Evolutionary conservation across 2,329 filamentous ascomycete species (phyloP).

Genomic region (Alternaria arbusti): DNA sequence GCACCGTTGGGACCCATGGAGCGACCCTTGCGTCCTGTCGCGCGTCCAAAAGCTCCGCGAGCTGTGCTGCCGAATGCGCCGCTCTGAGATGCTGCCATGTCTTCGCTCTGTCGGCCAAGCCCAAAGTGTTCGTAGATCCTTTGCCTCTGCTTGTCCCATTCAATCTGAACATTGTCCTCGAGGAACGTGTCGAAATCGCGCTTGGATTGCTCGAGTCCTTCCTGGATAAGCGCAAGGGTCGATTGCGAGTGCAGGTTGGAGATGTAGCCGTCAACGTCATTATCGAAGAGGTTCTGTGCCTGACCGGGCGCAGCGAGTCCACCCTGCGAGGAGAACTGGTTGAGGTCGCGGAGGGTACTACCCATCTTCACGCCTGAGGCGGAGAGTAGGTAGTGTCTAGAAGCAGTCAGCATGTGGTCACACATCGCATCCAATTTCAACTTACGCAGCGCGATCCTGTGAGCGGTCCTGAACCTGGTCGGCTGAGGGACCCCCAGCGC

Average conservation of each 20-base stretch:
- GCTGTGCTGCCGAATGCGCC: constrained; percentile 43
- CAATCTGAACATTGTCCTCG: constrained; percentile 91
- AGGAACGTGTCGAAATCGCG: constrained; percentile 92
- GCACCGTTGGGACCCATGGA: constrained; percentile 46
- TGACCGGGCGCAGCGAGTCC: constrained; percentile 65
- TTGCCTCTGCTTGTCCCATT: constrained; percentile 93
- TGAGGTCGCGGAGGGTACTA: constrained; percentile 83
- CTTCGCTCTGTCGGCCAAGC: constrained; percentile 61
- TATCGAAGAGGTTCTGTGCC: constrained; percentile 55
- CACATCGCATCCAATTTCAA: background rate
- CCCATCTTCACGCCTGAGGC: constrained; percentile 92
- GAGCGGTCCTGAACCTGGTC: constrained; percentile 53
- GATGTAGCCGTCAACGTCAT: constrained; percentile 73
- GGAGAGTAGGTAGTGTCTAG: constrained; percentile 86
- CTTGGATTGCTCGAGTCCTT: constrained; percentile 87
- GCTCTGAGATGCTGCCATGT: constrained; percentile 46
- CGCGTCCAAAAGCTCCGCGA: constrained; percentile 61
- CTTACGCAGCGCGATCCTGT: constrained; percentile 60
- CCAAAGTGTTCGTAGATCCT: constrained; percentile 97
- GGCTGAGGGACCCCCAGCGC: constrained; percentile 71
- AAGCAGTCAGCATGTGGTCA: constrained; percentile 19
- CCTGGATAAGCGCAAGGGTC: constrained; percentile 86
- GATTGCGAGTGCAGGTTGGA: constrained; percentile 88
- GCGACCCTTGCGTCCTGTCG: constrained; percentile 50
- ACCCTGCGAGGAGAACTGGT: constrained; percentile 71